Evolutionary conservation across 2,329 filamentous ascomycete genomes (phyloP), one percentile per base, ranked within the genome.

Genomic region (Proliferodiscus dingleyae): DNA sequence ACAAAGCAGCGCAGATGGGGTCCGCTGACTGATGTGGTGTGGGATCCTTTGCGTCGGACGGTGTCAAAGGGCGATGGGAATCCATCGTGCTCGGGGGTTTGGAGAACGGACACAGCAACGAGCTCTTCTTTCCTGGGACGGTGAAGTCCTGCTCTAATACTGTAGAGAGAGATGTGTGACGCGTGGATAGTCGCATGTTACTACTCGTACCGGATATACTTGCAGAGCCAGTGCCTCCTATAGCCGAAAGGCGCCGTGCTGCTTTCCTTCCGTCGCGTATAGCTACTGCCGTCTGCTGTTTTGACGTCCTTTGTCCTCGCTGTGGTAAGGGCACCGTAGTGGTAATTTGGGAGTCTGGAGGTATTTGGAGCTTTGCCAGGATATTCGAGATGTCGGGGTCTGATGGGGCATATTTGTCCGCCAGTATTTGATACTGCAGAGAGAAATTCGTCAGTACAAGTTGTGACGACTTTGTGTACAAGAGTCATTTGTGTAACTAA

Each of bases 131-230:
- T 50, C 90, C 90, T 62, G 83, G 74, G 26, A 90, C 85, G 15
- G 90, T 96, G 60, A 95, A 96, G 67, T 96, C 90, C 68, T 86
- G 85, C 69, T 95, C 90, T 61, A 95, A 70, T 29, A 80, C 74
- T 40, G 78, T 81, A 43, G 81, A 81, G 63, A 78, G 72, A 50
- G 81, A 77, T 15, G 80, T 81, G 61, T 64, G 64, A 39, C 68
- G 62, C 41, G 66, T 59, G 49, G 69, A 71, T 26, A 61, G 63
- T 56, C 65, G 68, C 58, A 64, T 59, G 57, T 64, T 60, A 59
- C 58, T 61, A 46, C 58, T 60, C 64, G 55, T 48, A 54, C 61
- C 61, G 61, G 67, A 63, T 66, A 68, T 53, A 59, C 68, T 67
- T 16, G 59, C 75, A 75, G 66, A 75, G 75, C 53, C 58, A 37